Evolutionary conservation across 2,329 filamentous ascomycete species (phyloP).

Genomic region (Microascus cirrosus): DNA sequence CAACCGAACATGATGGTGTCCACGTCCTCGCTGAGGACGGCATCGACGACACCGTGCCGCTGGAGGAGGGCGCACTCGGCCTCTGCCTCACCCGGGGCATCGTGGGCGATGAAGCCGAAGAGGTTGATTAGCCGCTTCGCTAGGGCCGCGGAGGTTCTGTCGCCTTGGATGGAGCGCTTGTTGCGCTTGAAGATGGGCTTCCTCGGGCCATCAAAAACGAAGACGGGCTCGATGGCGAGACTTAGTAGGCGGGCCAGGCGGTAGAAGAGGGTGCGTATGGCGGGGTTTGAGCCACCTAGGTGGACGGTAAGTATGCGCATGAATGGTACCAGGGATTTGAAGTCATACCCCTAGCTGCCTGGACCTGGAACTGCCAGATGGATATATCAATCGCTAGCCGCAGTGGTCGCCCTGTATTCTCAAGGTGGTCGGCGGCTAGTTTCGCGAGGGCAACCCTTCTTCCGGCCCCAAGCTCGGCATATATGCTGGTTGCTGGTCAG

Average conservation of each 20-base stretch:
- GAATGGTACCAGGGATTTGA: too few relatives aligned
- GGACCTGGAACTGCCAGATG: constrained; percentile 94
- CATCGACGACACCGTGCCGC: constrained; percentile 72
- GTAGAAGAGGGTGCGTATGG: constrained; percentile 85
- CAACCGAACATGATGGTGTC: constrained; percentile 98
- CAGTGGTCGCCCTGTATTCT: constrained; percentile 59
- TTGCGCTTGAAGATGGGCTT: constrained; percentile 85
- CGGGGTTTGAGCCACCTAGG: constrained; percentile 73
- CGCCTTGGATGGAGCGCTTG: constrained; percentile 57
- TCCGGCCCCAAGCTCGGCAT: constrained; percentile 77
- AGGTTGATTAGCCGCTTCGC: constrained; percentile 75
- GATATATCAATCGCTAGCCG: constrained; percentile 88
- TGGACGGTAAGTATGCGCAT: neutral
- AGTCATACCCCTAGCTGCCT: constrained; percentile 58
- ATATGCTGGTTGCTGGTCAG: constrained; percentile 51
- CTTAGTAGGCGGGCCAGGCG: constrained; percentile 68
- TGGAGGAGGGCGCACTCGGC: constrained; percentile 90
- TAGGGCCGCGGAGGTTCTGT: constrained; percentile 58
- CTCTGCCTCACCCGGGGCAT: constrained; percentile 89
- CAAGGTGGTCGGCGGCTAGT: constrained; percentile 67
- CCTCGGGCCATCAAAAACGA: constrained; percentile 80
- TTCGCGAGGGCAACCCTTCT: constrained; percentile 72
- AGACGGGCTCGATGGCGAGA: constrained; percentile 73
- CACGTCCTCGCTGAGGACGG: constrained; percentile 90
- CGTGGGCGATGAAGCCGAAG: constrained; percentile 75